Percentiles rank a stretch among this genome's conserved stretches.
Conservation (phyloP, 495 filamentous ascomycete genomes). For the Cercophora newfieldiana region DNA sequence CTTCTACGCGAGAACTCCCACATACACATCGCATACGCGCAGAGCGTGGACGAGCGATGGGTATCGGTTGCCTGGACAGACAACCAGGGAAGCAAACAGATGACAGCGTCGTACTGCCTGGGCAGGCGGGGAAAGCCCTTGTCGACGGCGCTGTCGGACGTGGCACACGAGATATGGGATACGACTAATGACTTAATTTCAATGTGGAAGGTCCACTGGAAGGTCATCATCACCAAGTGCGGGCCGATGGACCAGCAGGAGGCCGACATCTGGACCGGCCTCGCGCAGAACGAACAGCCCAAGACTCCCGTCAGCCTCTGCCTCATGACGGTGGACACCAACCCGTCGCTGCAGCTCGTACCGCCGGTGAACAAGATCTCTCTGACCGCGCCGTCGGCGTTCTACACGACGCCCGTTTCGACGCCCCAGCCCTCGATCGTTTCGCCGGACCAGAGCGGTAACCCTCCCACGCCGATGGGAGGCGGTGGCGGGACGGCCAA, state of each 20-base stretch:
- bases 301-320: constrained; percentile 55
- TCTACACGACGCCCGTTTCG: constrained; percentile 57
- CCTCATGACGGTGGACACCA: constrained; percentile 64
- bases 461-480: constrained; percentile 49
- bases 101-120: constrained; percentile 76
- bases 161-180: constrained; percentile 80
- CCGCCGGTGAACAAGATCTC: constrained; percentile 50
- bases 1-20: constrained; percentile 80
- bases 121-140: constrained; percentile 60
- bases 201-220: constrained; percentile 71
- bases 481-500: constrained; percentile 48
- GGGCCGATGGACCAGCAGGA: constrained; percentile 75
- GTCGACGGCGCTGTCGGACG: constrained; percentile 58
- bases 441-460: constrained; percentile 56
- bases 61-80: constrained; percentile 91
- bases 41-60: constrained; percentile 83
- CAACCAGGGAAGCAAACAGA: constrained; percentile 73
- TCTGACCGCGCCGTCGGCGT: constrained; percentile 35
- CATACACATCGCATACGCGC: constrained; percentile 84
- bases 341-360: constrained; percentile 66
- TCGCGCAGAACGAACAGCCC: constrained; percentile 40
- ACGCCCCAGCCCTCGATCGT: constrained; percentile 57
- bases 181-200: constrained; percentile 77
- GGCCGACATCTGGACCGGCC: constrained; percentile 57
- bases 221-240: constrained; percentile 72